Conservation (phyloP, 2,329 filamentous ascomycete species). For the Colletotrichum eleusines region DNA sequence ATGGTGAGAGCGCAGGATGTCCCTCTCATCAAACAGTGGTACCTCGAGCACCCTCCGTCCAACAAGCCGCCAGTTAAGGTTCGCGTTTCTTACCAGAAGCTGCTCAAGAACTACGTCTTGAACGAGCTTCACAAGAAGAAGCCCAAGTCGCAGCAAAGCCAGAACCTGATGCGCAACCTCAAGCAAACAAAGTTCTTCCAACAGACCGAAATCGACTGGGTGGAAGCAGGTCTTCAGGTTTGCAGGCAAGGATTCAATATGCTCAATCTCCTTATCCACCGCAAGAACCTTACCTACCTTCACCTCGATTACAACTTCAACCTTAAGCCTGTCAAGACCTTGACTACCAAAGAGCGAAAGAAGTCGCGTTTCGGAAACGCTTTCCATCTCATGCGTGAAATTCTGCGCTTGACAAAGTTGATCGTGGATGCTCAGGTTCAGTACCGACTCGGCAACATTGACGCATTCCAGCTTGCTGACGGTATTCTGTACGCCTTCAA, state of each 20-base stretch:
- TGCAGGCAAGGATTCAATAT: constrained; percentile 99
- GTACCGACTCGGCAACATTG: constrained; percentile 96
- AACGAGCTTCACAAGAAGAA: constrained; percentile 97
- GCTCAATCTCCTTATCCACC: constrained; percentile 96
- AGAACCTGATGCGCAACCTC: constrained; percentile 87
- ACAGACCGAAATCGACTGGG: constrained; percentile 99
- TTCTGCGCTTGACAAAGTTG: constrained; percentile 92
- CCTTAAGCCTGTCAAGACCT: constrained; percentile 96
- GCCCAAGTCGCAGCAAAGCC: constrained; percentile 95
- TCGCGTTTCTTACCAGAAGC: constrained; percentile 96
- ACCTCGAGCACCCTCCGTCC: constrained; percentile 92
- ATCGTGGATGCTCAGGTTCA: constrained; percentile 99
- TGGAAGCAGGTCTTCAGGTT: constrained; percentile 97
- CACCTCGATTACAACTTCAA: constrained; percentile 99
- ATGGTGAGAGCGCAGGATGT: constrained; percentile 99
- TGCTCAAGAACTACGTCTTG: constrained; percentile 94
- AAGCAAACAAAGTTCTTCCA: constrained; percentile 99
- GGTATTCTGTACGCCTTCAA: constrained; percentile 99
- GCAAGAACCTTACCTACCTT: constrained; percentile 97
- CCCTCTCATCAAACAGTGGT: constrained; percentile 97
- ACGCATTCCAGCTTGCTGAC: constrained; percentile 97
- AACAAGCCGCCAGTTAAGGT: constrained; percentile 93
- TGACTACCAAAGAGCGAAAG: constrained; percentile 99
- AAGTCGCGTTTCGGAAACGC: constrained; percentile 99
- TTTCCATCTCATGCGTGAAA: constrained; percentile 99